Percentiles rank a stretch among this genome's conserved stretches.
These are phyloP conservation scores for Thoreauomyces humboldtii DNA, from an alignment of 192 early-diverging fungal genomes.

Conservation along the genomic window DNA sequence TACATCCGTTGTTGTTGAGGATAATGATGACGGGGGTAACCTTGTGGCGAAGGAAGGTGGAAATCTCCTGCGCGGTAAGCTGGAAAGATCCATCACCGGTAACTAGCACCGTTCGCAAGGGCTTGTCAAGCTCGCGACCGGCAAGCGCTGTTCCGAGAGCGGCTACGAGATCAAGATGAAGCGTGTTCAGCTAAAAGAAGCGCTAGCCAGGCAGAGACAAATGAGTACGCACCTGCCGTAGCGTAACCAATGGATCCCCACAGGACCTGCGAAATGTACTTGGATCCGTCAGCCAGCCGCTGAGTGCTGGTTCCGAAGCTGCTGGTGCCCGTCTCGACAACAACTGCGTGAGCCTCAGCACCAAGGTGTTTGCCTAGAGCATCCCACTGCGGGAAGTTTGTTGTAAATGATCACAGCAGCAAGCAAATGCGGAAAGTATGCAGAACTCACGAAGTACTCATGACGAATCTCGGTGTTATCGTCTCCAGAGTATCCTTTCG, in stretches of 20 bases:
- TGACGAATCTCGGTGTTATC: slow-evolving; percentile 29
- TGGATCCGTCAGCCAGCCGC: slow-evolving; percentile 29
- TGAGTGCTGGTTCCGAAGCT: slow-evolving; percentile 41
- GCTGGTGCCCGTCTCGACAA: slow-evolving; percentile 49
- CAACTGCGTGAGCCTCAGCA: slow-evolving; percentile 27
- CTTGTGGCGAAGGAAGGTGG: slow-evolving; percentile 48
- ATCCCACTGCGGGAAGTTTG: slow-evolving; percentile 32
- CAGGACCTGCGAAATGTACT: slow-evolving; percentile 42
- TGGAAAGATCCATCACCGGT: slow-evolving; percentile 56
- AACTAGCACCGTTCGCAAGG: slow-evolving; percentile 41
- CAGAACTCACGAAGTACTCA: slow-evolving; percentile 28
- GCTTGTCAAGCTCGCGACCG: slow-evolving; percentile 27
- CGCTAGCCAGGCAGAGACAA: too few relatives aligned
- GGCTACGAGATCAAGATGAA: slow-evolving; percentile 37
- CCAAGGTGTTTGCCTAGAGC: slow-evolving; percentile 34
- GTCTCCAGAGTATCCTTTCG: slow-evolving; percentile 1
- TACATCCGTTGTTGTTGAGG: slow-evolving; percentile 51
- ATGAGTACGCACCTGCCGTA: background rate
- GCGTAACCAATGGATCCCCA: slow-evolving; percentile 18
- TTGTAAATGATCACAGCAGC: too few relatives aligned
- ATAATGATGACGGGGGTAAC: slow-evolving; percentile 48
- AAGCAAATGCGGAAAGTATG: too few relatives aligned
- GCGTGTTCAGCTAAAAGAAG: too few relatives aligned
- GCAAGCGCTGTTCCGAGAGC: slow-evolving; percentile 47
- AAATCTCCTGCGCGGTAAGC: slow-evolving; percentile 48